Base-by-base conservation (phyloP, 371 early-diverging fungal species). In the Mortierella sp. region DNA sequence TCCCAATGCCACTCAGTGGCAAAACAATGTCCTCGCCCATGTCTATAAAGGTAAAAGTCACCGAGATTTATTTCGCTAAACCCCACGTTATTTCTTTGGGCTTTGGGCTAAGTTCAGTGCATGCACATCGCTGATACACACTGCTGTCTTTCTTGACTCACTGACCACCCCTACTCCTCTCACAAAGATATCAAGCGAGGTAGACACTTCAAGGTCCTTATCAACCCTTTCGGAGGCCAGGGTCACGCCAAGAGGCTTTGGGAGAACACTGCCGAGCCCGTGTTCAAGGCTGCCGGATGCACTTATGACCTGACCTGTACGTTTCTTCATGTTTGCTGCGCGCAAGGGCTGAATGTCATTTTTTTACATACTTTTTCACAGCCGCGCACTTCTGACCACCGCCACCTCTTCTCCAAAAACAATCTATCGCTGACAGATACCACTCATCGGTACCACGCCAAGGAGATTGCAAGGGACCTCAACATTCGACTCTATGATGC, bases 211-310 rank as follows among this genome's bases (percentile, higher is more conserved):
- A 90, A 91, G 76, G 90, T 94, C 6, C 81, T 96, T 11, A 88
- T 95, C 28, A 96, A 96, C 78, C 96, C 96, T 0, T 93, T 93
- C 82, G 91, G 95, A 70, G 96, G 96, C 11, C 93, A 92, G 67
- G 93, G 93, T 46, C 90, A 92, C 53, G 95, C 95, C 14, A 83
- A 80, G 28, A 86, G 88, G 31, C 90, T 92, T 31, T 95, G 91
- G 86, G 83, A 92, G 48, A 76, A 82, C n/a, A 81, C 90, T 73
- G 92, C 95, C 3, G 79, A 86, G 53, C 95, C 96, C 1, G 87
- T 96, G 53, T 89, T 96, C 80, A 88, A 89, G 53, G 87, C 93
- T 55, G 95, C 96, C 13, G 89, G 91, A 59, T 90, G 93, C 76
- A 79, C 82, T 19, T 75, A 90, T 72, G 92, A 94, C 74, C 78